A percentile compares a stretch with the other conserved stretches of the same genome.
Conservation (phyloP, 108 stramenopile species). For the Pelagomonas calceolata region DNA sequence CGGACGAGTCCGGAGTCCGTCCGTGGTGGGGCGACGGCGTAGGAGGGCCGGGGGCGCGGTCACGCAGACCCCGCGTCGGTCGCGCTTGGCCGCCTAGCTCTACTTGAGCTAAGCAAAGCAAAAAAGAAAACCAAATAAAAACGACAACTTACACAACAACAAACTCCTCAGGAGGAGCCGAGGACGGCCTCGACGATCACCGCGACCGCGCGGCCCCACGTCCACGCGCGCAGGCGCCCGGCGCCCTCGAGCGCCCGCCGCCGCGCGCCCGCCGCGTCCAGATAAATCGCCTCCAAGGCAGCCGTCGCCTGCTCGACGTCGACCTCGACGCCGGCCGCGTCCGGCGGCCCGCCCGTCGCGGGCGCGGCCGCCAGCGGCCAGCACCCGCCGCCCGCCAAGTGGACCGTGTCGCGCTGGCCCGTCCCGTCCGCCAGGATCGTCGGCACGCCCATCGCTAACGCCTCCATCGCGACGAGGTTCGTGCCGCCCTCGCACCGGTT, state of each 20-base stretch:
- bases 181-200: not conserved
- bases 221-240: not conserved
- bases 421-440: not conserved
- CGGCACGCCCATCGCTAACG: not conserved
- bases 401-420: conserved; percentile 4
- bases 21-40: too few relatives aligned
- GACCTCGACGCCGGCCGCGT: not conserved
- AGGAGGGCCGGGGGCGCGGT: too few relatives aligned
- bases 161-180: too few relatives aligned
- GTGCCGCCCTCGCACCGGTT: conserved; percentile 13
- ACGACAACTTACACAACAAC: too few relatives aligned
- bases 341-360: not conserved
- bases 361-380: not conserved
- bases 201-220: not conserved
- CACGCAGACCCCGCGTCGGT: too few relatives aligned
- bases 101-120: too few relatives aligned
- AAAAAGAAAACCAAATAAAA: too few relatives aligned
- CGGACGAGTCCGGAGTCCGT: too few relatives aligned
- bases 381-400: not conserved
- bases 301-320: not conserved
- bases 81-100: too few relatives aligned
- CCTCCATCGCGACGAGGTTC: conserved; percentile 15
- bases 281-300: not conserved
- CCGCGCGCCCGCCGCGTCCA: not conserved
- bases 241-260: not conserved